A percentile compares a stretch with the other conserved stretches of the same genome.
Evolutionary conservation across 768 basidiomycete species (phyloP).

Genomic region (Dictyophora rubrovolvata): DNA sequence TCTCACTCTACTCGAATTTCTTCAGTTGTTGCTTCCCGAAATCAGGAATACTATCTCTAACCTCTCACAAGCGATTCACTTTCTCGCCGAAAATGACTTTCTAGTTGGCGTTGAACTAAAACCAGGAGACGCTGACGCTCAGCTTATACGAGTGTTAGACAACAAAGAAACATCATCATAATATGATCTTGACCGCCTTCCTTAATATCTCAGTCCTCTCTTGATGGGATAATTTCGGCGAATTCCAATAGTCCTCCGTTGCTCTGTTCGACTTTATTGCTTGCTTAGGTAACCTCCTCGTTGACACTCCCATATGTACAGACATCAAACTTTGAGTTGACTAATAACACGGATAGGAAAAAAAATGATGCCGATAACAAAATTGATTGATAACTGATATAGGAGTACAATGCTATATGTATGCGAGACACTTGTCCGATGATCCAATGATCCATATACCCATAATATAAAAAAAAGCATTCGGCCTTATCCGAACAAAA

Average conservation of each 20-base stretch:
- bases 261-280: too few species aligned
- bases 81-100: slow-evolving; percentile 86
- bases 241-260: not conserved
- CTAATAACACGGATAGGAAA: too few species aligned
- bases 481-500: not conserved
- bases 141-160: slow-evolving; percentile 51
- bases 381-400: not conserved
- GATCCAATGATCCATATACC: not conserved
- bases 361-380: not conserved
- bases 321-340: too few species aligned
- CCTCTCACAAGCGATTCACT: slow-evolving; percentile 84
- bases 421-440: not conserved
- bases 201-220: not conserved
- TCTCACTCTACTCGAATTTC: slow-evolving; percentile 7
- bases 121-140: slow-evolving; percentile 63
- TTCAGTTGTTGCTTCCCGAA: slow-evolving; percentile 71
- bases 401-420: not conserved
- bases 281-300: too few species aligned
- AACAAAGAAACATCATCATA: slow-evolving; percentile 10
- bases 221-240: not conserved
- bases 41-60: slow-evolving; percentile 85
- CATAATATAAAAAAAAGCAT: not conserved
- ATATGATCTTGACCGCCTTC: too few species aligned
- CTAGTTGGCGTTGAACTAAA: slow-evolving; percentile 67
- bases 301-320: too few species aligned